A percentile compares a stretch with the other conserved stretches of the same genome.
Evolutionary conservation across 2,329 filamentous ascomycete species (phyloP).

Genomic region (Stagonosporopsis cucurbitacearum): DNA sequence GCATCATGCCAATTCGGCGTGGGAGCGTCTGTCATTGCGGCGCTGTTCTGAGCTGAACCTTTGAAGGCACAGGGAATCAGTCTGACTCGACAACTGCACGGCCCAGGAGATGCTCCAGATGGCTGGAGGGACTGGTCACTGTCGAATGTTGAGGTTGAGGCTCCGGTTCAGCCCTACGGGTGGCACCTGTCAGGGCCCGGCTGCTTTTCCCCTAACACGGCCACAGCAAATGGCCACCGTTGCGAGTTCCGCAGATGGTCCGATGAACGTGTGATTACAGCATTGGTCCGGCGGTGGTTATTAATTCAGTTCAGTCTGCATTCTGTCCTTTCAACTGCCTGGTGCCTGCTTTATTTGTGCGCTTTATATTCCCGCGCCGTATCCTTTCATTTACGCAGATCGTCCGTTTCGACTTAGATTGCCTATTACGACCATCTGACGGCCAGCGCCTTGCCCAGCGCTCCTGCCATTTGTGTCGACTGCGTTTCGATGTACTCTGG

Average conservation of each 20-base stretch:
- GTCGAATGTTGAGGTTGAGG: conserved; percentile 17
- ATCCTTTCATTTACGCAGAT: conserved; percentile 35
- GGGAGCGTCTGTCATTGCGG: conserved; percentile 28
- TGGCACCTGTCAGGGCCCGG: conserved; percentile 18
- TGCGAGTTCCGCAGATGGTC: conserved; percentile 37
- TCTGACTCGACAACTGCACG: neutral
- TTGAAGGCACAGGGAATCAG: neutral
- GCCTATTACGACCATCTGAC: conserved; percentile 25
- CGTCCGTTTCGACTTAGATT: conserved; percentile 21
- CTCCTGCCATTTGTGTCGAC: conserved; percentile 28
- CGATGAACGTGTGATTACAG: conserved; percentile 46
- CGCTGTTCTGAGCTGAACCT: no score
- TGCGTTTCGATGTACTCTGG: conserved; percentile 45
- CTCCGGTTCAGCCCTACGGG: conserved; percentile 33
- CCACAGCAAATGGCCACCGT: conserved; percentile 42
- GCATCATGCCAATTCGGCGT: conserved; percentile 49
- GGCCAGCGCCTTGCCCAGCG: conserved; percentile 31
- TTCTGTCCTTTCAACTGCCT: conserved; percentile 20
- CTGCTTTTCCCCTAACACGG: conserved; percentile 22
- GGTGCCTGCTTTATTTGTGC: conserved; percentile 14
- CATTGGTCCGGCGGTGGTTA: conserved; percentile 13
- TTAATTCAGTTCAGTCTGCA: conserved; percentile 16
- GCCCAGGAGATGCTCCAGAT: neutral
- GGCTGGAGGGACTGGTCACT: neutral
- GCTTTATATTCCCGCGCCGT: conserved; percentile 15